phyloP scores from a whole-genome alignment of 352 stramenopile species.

The Pythium oligandrum region DNA sequence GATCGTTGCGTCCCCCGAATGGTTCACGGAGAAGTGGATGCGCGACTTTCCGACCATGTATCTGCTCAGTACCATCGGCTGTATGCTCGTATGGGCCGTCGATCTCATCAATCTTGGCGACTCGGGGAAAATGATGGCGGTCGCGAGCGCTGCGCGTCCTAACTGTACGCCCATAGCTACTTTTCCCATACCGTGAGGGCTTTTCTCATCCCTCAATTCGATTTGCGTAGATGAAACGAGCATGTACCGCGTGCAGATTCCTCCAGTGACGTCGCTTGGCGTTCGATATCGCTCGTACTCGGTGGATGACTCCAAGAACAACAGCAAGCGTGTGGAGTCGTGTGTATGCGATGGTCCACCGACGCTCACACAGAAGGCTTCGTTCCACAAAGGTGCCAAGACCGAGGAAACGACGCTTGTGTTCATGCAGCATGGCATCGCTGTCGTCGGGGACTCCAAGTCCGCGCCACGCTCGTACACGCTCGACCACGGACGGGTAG shows the following conservation, averaged over 20 bases:
- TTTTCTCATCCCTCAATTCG: neutral
- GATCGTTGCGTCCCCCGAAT: conserved; percentile 12
- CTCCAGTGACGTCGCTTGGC: conserved; percentile 45
- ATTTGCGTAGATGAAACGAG: conserved; percentile 43
- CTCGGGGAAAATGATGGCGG: conserved; percentile 63
- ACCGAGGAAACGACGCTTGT: conserved; percentile 15
- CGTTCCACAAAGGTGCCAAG: neutral
- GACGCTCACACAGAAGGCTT: neutral
- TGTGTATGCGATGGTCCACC: neutral
- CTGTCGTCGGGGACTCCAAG: conserved; percentile 18
- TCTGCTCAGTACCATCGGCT: conserved; percentile 45
- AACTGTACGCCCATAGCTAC: conserved; percentile 30
- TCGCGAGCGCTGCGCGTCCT: conserved; percentile 44
- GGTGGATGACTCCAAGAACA: conserved; percentile 10
- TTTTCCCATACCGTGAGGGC: neutral
- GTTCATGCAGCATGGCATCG: conserved; percentile 23
- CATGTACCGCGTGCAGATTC: conserved; percentile 55
- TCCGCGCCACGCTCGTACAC: neutral
- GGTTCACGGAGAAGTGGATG: conserved; percentile 27
- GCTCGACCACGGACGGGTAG: conserved; percentile 7
- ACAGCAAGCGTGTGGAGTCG: neutral
- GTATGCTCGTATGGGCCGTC: conserved; percentile 53
- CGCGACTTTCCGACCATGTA: conserved; percentile 48
- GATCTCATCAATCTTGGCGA: conserved; percentile 61
- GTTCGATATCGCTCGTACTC: conserved; percentile 35